Evolutionary conservation across 73 alveolate genomes (phyloP).

Genomic region (Paramecium pentaurelia): DNA sequence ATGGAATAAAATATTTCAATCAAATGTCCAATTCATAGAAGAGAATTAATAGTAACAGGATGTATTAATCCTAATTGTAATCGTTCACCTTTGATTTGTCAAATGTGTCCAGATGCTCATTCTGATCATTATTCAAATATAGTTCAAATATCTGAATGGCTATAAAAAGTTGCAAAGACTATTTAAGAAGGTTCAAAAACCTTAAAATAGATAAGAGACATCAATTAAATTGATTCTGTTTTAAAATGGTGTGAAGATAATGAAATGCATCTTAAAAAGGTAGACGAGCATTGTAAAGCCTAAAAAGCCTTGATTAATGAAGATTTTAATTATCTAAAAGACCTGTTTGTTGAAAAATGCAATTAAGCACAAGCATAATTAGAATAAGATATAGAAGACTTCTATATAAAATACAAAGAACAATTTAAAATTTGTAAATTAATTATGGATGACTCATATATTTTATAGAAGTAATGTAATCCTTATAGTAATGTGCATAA

Average conservation of each 20-base stretch:
- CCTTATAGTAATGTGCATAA: neutral
- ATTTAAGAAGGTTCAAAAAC: neutral
- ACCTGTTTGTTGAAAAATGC: constrained; percentile 18
- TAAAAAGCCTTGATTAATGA: constrained; percentile 50
- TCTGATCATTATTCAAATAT: constrained; percentile 44
- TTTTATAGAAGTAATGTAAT: neutral
- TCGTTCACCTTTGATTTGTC: constrained; percentile 41
- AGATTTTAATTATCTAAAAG: constrained; percentile 27
- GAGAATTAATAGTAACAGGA: constrained; percentile 31
- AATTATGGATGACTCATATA: constrained; percentile 13
- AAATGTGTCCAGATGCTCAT: constrained; percentile 36
- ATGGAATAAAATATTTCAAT: constrained; percentile 7
- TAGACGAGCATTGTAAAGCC: constrained; percentile 58
- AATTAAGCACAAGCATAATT: neutral
- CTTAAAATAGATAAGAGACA: constrained; percentile 24
- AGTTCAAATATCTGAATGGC: constrained; percentile 5
- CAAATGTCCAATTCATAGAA: constrained; percentile 59
- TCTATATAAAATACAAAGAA: neutral
- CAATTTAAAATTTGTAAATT: constrained; percentile 15
- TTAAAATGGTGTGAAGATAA: constrained; percentile 62
- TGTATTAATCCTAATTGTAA: constrained; percentile 36
- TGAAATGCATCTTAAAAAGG: constrained; percentile 60
- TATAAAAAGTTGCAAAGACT: neutral
- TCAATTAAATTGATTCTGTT: constrained; percentile 31
- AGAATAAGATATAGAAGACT: constrained; percentile 39